Conservation (phyloP, 2,329 filamentous ascomycete species). For the Fusarium sp. region DNA sequence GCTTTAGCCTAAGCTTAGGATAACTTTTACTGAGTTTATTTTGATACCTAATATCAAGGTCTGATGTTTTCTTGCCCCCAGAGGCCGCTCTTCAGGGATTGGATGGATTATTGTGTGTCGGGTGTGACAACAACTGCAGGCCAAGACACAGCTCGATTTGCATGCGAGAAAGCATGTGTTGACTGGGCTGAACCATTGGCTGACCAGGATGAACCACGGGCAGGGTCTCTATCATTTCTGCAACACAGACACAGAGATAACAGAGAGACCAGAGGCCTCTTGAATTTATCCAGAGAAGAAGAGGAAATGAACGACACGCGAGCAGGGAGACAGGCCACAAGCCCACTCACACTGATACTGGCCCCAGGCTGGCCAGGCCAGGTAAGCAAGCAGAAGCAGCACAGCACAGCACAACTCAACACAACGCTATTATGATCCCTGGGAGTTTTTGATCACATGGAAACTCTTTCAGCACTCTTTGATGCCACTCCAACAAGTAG, state of each 20-base stretch:
- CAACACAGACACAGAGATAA: slow-evolving; percentile 2
- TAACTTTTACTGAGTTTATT: no score
- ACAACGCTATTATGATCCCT: slow-evolving; percentile 20
- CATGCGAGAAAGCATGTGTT: slow-evolving; percentile 35
- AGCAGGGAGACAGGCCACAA: slow-evolving; percentile 6
- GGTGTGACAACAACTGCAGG: slow-evolving; percentile 30
- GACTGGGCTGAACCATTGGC: slow-evolving; percentile 33
- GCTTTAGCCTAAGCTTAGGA: no score
- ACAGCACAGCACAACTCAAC: not conserved
- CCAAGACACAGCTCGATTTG: slow-evolving; percentile 38
- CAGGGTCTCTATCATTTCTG: slow-evolving; percentile 10
- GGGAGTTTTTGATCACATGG: slow-evolving; percentile 33
- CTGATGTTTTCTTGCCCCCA: no score
- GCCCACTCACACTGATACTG: slow-evolving; percentile 27
- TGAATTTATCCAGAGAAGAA: slow-evolving; percentile 6
- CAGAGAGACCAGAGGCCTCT: slow-evolving; percentile 25
- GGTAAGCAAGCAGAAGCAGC: slow-evolving; percentile 3
- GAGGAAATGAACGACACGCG: slow-evolving; percentile 26
- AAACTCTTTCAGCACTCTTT: slow-evolving; percentile 19
- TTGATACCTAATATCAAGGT: no score
- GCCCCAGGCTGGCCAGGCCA: not conserved
- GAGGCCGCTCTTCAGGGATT: slow-evolving; percentile 19
- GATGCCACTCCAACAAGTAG: slow-evolving; percentile 23
- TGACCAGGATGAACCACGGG: not conserved
- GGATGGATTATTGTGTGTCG: slow-evolving; percentile 7